These are phyloP conservation scores for Leptographium radiaticola DNA, from an alignment of 2,329 filamentous ascomycete species.

Conservation along the genomic window DNA sequence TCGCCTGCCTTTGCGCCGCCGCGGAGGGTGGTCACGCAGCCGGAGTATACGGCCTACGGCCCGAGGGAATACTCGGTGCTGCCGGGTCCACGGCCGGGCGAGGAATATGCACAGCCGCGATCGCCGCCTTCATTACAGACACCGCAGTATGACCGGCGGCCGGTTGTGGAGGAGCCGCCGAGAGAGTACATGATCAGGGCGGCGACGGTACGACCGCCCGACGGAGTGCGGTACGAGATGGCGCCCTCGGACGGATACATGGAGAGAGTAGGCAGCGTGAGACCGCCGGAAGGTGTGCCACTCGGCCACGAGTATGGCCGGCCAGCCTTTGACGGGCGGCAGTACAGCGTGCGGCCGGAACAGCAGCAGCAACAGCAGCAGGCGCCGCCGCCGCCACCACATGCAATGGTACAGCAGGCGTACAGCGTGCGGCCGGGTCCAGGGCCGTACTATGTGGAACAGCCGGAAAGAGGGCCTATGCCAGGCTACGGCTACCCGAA, in stretches of 20 bases:
- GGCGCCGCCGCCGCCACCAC: conserved; percentile 17
- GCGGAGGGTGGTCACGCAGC: conserved; percentile 48
- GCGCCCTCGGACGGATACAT: conserved; percentile 13
- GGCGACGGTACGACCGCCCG: conserved; percentile 39
- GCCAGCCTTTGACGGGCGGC: not conserved
- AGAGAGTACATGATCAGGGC: conserved; percentile 42
- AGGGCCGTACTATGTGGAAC: conserved; percentile 7
- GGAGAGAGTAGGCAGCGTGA: conserved; percentile 36
- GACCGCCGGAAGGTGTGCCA: conserved; percentile 24
- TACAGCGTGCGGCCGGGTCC: conserved; percentile 26
- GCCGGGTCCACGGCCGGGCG: conserved; percentile 26
- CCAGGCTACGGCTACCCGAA: conserved; percentile 34
- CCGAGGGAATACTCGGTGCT: conserved; percentile 41
- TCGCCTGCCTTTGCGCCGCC: conserved; percentile 35
- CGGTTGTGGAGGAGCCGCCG: not conserved
- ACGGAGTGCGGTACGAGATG: conserved; percentile 16
- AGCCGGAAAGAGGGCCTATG: conserved; percentile 8
- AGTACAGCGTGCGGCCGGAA: conserved; percentile 12
- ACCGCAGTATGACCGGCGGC: not conserved
- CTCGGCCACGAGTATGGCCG: not conserved
- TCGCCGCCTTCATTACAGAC: conserved; percentile 2
- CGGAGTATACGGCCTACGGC: conserved; percentile 32
- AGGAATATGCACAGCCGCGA: conserved; percentile 32
- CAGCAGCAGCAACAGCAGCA: not conserved
- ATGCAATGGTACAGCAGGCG: conserved; percentile 19